Conservation (phyloP, 805 yeast genomes). For the Candida xyloterini region DNA sequence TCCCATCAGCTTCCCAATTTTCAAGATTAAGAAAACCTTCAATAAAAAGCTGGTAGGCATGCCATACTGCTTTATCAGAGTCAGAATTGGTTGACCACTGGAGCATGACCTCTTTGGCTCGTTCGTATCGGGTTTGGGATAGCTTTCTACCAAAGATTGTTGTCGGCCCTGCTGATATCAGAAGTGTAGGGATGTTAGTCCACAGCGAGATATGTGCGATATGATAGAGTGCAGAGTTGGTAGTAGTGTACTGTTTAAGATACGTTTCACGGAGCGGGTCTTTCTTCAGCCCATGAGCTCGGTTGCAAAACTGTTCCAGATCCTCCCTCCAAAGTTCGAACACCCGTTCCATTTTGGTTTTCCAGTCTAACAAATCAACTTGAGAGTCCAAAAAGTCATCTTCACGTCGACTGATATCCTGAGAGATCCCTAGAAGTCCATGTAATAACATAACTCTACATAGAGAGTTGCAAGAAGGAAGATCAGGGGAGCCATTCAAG, state of each 20-base stretch:
- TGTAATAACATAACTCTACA: constrained; percentile 9
- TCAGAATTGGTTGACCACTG: constrained; percentile 11
- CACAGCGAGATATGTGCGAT: constrained; percentile 15
- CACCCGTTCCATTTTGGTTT: constrained; percentile 9
- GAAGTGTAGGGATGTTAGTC: constrained; percentile 9
- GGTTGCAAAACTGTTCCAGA: constrained; percentile 7
- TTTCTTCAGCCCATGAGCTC: neutral
- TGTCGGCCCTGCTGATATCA: constrained; percentile 10
- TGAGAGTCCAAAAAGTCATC: constrained; percentile 4
- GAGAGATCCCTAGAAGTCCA: constrained; percentile 11
- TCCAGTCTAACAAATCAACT: constrained; percentile 4
- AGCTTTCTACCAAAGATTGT: constrained; percentile 9
- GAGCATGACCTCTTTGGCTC: constrained; percentile 7
- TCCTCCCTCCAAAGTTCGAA: constrained; percentile 17
- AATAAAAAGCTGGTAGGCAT: constrained; percentile 15
- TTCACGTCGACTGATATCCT: constrained; percentile 10
- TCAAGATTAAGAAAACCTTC: constrained; percentile 16
- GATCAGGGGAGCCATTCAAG: constrained; percentile 8
- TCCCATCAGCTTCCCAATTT: constrained; percentile 22
- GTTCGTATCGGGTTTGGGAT: constrained; percentile 3
- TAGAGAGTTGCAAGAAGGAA: constrained; percentile 9
- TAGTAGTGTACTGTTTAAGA: constrained; percentile 10
- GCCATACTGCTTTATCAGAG: constrained; percentile 15
- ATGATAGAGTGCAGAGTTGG: constrained; percentile 16
- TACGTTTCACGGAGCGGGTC: constrained; percentile 3